These are phyloP conservation scores for Crithidia expoeki DNA, from an alignment of 208 protist species.

Conservation along the genomic window DNA sequence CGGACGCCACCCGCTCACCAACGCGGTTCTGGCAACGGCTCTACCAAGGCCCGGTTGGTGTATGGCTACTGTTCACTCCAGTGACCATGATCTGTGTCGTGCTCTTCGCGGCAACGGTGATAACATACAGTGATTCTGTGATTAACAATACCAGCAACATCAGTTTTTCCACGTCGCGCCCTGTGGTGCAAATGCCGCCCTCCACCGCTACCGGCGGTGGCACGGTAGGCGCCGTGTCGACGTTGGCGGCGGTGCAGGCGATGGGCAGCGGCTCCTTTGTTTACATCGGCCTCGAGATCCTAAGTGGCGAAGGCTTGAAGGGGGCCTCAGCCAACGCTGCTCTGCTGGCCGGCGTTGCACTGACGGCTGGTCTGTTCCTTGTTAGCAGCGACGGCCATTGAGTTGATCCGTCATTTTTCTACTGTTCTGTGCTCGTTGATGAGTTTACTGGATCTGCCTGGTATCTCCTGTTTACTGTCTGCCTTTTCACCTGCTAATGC, in stretches of 20 bases:
- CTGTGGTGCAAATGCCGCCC: background rate
- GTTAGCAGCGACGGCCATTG: conserved; percentile 17
- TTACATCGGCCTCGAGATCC: conserved; percentile 51
- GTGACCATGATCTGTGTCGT: conserved; percentile 38
- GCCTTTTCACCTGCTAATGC: no score
- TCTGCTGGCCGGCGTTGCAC: conserved; percentile 43
- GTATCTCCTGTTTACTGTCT: no score
- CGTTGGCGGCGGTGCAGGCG: conserved; percentile 41
- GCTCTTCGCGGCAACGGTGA: background rate
- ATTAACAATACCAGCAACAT: background rate
- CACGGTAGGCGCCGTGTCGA: conserved; percentile 11
- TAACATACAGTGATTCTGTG: no score
- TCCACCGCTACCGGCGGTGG: background rate
- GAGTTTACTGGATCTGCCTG: no score
- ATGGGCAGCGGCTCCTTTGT: conserved; percentile 77
- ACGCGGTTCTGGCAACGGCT: conserved; percentile 29
- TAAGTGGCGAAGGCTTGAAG: conserved; percentile 59
- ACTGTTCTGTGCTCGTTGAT: conserved; percentile 1
- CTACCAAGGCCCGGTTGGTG: conserved; percentile 27
- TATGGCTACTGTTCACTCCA: conserved; percentile 58
- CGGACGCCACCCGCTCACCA: background rate
- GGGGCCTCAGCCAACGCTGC: conserved; percentile 31
- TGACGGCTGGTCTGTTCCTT: conserved; percentile 38
- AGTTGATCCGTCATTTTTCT: background rate
- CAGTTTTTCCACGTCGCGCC: background rate